Evolutionary conservation across 2,329 filamentous ascomycete genomes (phyloP).

Genomic region (Verticillium zaregamsianum): DNA sequence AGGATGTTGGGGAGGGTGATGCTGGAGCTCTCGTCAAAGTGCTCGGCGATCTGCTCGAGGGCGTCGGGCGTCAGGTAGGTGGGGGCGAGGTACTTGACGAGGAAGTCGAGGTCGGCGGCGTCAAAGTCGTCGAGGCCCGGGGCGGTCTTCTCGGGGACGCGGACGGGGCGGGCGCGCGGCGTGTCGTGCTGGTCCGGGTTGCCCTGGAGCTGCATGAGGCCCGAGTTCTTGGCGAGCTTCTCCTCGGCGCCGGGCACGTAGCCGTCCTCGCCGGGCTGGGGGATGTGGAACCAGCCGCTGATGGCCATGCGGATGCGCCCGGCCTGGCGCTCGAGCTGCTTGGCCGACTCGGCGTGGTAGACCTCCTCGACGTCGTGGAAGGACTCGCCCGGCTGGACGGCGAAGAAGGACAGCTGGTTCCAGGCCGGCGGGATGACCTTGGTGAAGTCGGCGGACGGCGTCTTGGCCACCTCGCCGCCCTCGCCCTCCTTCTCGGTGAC

Average conservation of each 20-base stretch:
- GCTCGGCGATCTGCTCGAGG: slow-evolving; percentile 72
- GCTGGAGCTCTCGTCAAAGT: slow-evolving; percentile 79
- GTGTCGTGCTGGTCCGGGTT: slow-evolving; percentile 86
- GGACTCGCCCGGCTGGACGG: slow-evolving; percentile 95
- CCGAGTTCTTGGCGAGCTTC: slow-evolving; percentile 82
- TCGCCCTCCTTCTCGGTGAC: slow-evolving; percentile 59
- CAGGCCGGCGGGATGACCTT: slow-evolving; percentile 90
- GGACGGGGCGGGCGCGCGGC: slow-evolving; percentile 60
- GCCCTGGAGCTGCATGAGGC: slow-evolving; percentile 86
- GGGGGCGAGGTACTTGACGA: slow-evolving; percentile 85
- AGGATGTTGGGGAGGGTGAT: slow-evolving; percentile 79
- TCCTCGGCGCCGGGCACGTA: slow-evolving; percentile 86
- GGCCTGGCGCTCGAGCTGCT: slow-evolving; percentile 62
- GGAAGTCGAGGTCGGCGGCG: slow-evolving; percentile 79
- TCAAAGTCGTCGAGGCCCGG: slow-evolving; percentile 43
- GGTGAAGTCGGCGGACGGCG: slow-evolving; percentile 72
- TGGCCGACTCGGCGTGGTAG: slow-evolving; percentile 63
- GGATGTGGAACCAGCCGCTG: slow-evolving; percentile 98
- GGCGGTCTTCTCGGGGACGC: slow-evolving; percentile 18
- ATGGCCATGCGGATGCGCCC: slow-evolving; percentile 92
- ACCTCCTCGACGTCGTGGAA: slow-evolving; percentile 99
- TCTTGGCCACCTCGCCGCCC: slow-evolving; percentile 70
- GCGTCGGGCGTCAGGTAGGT: slow-evolving; percentile 91
- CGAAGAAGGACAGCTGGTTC: slow-evolving; percentile 98
- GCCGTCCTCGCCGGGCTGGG: slow-evolving; percentile 88